phyloP scores from a whole-genome alignment of 2,329 filamentous ascomycete species.

The Ambrosiella cleistominuta region DNA sequence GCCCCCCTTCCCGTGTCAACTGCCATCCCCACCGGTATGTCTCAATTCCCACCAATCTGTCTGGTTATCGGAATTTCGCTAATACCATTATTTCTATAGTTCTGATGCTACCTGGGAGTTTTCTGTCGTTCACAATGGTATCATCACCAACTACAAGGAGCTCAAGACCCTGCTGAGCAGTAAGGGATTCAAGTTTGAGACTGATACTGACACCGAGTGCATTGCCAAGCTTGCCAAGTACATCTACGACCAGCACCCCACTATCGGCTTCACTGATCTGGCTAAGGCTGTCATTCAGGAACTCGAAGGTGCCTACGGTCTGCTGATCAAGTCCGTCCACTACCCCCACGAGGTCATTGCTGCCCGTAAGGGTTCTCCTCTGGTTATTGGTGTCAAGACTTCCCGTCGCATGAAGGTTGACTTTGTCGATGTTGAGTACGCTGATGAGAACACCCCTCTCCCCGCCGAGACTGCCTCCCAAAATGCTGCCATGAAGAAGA shows the following conservation, averaged over 20 bases:
- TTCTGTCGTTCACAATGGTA: conserved; percentile 94
- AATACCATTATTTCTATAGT: conserved; percentile 27
- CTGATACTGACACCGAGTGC: conserved; percentile 96
- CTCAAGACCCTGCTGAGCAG: conserved; percentile 77
- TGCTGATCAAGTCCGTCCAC: conserved; percentile 95
- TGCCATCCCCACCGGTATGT: conserved; percentile 94
- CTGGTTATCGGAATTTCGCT: neutral
- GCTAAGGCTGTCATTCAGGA: conserved; percentile 97
- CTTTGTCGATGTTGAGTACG: conserved; percentile 97
- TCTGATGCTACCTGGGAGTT: conserved; percentile 95
- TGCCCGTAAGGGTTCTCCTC: conserved; percentile 91
- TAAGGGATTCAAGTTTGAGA: conserved; percentile 98
- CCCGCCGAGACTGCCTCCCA: conserved; percentile 89
- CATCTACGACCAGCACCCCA: conserved; percentile 85
- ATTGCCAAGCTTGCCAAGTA: conserved; percentile 99
- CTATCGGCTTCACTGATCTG: conserved; percentile 88
- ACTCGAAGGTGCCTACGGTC: conserved; percentile 91
- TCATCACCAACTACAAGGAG: conserved; percentile 99
- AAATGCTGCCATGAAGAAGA: conserved; percentile 92
- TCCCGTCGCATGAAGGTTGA: conserved; percentile 99
- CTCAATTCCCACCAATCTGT: conserved; percentile 8
- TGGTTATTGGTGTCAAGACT: conserved; percentile 89
- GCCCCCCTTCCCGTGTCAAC: conserved; percentile 79
- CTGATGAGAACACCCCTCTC: conserved; percentile 65
- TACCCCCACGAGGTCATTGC: conserved; percentile 96